Percentiles rank a stretch among this genome's conserved stretches.
phyloP scores from a whole-genome alignment of 2,329 filamentous ascomycete species.

The Colletotrichum tropicale region DNA sequence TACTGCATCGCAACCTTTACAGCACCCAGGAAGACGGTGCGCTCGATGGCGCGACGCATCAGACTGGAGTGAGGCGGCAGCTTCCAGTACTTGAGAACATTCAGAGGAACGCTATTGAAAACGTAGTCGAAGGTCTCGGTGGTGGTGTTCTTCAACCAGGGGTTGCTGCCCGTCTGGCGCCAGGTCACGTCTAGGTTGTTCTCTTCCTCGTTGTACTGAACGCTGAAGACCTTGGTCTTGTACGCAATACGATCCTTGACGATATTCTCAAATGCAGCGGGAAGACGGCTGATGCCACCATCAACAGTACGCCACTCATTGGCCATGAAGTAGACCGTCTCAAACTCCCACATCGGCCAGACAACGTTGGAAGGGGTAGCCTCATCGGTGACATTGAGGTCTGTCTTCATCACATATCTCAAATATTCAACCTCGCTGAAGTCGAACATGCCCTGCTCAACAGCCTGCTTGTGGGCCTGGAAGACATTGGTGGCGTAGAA shows the following conservation, averaged over 20 bases:
- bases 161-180: constrained; percentile 24
- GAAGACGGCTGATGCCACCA: constrained; percentile 36
- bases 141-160: constrained; percentile 24
- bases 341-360: constrained; percentile 35
- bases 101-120: constrained; percentile 40
- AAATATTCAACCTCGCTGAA: constrained; percentile 34
- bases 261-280: constrained; percentile 37
- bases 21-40: constrained; percentile 27
- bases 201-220: constrained; percentile 25
- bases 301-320: constrained; percentile 32
- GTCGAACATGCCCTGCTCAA: constrained; percentile 30
- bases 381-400: constrained; percentile 40
- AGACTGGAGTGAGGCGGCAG: constrained; percentile 36
- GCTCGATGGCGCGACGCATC: constrained; percentile 27
- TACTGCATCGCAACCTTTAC: constrained; percentile 58
- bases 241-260: constrained; percentile 27
- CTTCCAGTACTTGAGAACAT: constrained; percentile 40
- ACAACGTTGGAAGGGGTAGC: constrained; percentile 27
- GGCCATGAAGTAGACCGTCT: constrained; percentile 29
- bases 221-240: constrained; percentile 25
- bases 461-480: constrained; percentile 32
- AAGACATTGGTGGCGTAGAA: constrained; percentile 31
- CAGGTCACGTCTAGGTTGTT: constrained; percentile 24
- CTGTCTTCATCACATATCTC: constrained; percentile 35
- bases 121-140: constrained; percentile 40